Evolutionary conservation across 2,329 filamentous ascomycete genomes (phyloP), one percentile per base, ranked within the genome.

Genomic region (Calonectria pauciramosa): DNA sequence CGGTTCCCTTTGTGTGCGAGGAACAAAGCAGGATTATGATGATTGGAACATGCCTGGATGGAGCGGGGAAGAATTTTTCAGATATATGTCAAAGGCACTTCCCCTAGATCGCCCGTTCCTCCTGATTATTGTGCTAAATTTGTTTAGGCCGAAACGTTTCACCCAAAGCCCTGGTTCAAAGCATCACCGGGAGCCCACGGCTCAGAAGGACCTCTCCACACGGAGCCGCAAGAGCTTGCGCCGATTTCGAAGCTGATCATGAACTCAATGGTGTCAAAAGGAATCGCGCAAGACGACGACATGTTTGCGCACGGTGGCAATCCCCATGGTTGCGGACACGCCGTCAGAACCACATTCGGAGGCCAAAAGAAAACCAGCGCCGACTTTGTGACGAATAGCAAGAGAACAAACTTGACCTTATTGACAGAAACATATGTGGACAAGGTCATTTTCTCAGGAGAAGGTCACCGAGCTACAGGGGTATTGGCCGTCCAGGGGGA

Each of bases 31-130:
- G 70, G 84, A 85, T 60, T 85, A 88, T 26, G 89, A 92, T 81
- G 89, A 92, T 72, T 91, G 90, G 91, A 86, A 82, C 2, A 74
- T 90, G 68, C 87, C 85, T 47, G 90, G 89, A 4, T 91, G 90
- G 90, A 88, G 85, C 68, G 89, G 91, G 3, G 87, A 90, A 6
- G 89, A 92, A 26, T 88, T 92, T 76, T 92, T 90, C 75, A 83
- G 82, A 9, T 90, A 89, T 66, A 92, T 92, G 87, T 86, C 83
- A 54, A 91, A 91, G 87, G 87, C 89, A 44, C 44, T 0, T 36
- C 3, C 10, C 6, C 6, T 23, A 11, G 10, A 5, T 32, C 2
- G 9, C 16, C 44, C 26, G 8, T 64, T 26, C 47, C 41, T 18
- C 13, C n/a, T n/a, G n/a, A 32, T 18, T 8, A 26, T 34, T 70